Evolutionary conservation across 106 monocot species (phyloP).

Genomic region (Dendrobium huoshanense): DNA sequence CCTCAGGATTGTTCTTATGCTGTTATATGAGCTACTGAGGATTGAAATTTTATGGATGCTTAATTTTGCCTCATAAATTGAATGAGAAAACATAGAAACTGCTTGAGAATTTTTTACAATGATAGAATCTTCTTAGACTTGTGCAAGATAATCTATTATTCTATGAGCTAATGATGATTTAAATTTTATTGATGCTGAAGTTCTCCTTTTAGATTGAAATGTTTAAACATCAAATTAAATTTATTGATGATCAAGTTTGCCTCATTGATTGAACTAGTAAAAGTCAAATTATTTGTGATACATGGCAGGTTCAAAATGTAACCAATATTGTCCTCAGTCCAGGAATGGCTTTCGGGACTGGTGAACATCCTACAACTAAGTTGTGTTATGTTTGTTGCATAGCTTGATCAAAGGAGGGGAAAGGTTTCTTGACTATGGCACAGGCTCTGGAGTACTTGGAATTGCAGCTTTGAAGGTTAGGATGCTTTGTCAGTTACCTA

Average conservation of each 20-base stretch:
- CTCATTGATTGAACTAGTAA: neutral
- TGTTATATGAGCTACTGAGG: no score
- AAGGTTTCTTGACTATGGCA: conserved; percentile 79
- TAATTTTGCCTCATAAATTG: no score
- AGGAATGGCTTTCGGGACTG: conserved; percentile 90
- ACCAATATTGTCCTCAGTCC: conserved; percentile 83
- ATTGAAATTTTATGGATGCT: no score
- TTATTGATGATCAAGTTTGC: neutral
- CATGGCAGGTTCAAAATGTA: conserved; percentile 58
- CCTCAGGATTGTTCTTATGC: no score
- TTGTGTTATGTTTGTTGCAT: conserved; percentile 68
- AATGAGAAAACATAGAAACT: no score
- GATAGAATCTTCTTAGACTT: no score
- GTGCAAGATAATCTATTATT: no score
- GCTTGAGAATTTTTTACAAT: no score
- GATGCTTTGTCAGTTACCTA: neutral
- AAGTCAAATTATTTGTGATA: neutral
- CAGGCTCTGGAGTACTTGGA: conserved; percentile 84
- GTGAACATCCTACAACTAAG: conserved; percentile 92
- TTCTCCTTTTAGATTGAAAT: no score
- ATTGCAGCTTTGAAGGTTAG: conserved; percentile 90
- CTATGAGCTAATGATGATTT: no score
- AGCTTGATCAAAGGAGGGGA: conserved; percentile 70
- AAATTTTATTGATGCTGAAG: no score
- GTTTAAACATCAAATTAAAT: neutral